Base-by-base conservation (phyloP, 352 stramenopile species). In the Phytophthora pistaciae region DNA sequence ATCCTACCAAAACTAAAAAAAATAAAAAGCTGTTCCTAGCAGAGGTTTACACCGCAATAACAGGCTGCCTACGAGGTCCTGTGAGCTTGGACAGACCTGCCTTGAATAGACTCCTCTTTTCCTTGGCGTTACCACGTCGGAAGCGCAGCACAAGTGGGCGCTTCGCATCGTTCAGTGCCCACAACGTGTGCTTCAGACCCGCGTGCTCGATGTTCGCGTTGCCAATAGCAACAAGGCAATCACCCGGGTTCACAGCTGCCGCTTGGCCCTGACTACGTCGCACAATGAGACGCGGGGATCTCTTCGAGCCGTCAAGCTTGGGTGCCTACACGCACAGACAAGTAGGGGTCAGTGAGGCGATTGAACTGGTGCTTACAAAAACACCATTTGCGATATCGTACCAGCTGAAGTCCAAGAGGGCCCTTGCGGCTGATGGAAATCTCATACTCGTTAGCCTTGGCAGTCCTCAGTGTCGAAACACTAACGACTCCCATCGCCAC, bases 381-480 rank as follows among this genome's bases (percentile, higher is more conserved):
- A 0, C 53, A 42, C 48, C 16, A 56, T 16, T n/a, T 13, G 38
- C 16, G 16, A 66, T 65, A 29, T 29, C 71, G 61, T 79, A 91
- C 84, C 77, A 93, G 59, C 25, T 91, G 74, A 11, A 95, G 85
- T 18, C 88, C 88, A 60, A 95, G 87, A 5, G 70, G 66, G 1
- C 88, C 88, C 44, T 80, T 75, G 36, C 78, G 77, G 27, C 74
- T 68, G 72, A 95, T 90, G n/a, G 68, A 78, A 53, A 95, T 78
- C 68, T 94, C 85, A 55, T 95, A 95, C 64, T 95, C 88, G 60
- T 95, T 95, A 10, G 88, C 76, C 68, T 94, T 94, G 59, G 83
- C 80, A 33, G 73, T 86, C 61, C 83, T 84, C 21, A 94, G 60
- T 5, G 83, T 94, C 21, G 86, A 94, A n/a, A 95, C 85, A 60